Evolutionary conservation across 148 eudicot genomes (phyloP).

Genomic region (Mesembryanthemum crystallinum): DNA sequence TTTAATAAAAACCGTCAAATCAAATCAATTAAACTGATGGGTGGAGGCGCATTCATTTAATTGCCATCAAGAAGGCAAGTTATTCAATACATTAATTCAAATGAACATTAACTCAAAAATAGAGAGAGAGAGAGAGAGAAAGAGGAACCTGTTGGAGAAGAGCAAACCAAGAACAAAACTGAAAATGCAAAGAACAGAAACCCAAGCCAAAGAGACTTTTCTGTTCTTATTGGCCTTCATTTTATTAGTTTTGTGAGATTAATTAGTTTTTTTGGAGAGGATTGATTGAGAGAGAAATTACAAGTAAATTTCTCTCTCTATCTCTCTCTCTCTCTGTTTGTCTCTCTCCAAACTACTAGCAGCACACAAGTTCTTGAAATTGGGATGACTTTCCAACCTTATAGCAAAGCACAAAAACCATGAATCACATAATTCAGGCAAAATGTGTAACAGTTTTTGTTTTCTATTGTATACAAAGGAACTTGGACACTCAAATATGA

Average conservation of each 20-base stretch:
- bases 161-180: constrained; percentile 30
- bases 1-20: too few relatives aligned
- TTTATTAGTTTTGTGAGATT: neutral
- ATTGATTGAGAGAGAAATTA: neutral
- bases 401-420: constrained; percentile 29
- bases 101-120: too few relatives aligned
- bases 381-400: constrained; percentile 32
- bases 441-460: constrained; percentile 11
- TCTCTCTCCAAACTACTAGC: neutral
- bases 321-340: neutral
- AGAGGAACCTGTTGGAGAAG: constrained; percentile 26
- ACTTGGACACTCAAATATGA: constrained; percentile 10
- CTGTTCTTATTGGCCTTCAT: constrained; percentile 28
- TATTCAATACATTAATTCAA: too few relatives aligned
- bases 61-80: too few relatives aligned
- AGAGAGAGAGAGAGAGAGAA: neutral
- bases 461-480: neutral
- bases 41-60: too few relatives aligned
- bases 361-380: constrained; percentile 13
- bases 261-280: neutral
- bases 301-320: neutral
- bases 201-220: constrained; percentile 25
- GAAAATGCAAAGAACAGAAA: constrained; percentile 29
- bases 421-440: constrained; percentile 17
- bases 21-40: too few relatives aligned